These are phyloP conservation scores for Backusella morwellensis DNA, from an alignment of 192 early-diverging fungal species.

Conservation along the genomic window DNA sequence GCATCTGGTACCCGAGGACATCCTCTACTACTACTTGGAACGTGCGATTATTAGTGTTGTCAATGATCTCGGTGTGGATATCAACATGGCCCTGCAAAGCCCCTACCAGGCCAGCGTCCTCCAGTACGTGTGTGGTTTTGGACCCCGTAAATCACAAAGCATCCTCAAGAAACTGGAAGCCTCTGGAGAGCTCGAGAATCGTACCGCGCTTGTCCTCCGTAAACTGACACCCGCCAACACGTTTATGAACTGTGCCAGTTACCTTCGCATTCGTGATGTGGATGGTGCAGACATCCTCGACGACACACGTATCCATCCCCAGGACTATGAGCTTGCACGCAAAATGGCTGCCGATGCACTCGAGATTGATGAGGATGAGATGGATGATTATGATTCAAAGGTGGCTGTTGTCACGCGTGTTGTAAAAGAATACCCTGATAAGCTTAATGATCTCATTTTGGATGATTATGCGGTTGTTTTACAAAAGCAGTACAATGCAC, in stretches of 20 bases:
- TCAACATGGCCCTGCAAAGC: slow-evolving; percentile 72
- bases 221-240: slow-evolving; percentile 66
- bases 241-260: slow-evolving; percentile 93
- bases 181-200: slow-evolving; percentile 52
- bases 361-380: slow-evolving; percentile 80
- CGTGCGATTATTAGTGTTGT: slow-evolving; percentile 88
- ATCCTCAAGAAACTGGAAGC: slow-evolving; percentile 65
- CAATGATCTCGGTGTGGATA: slow-evolving; percentile 83
- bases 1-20: slow-evolving; percentile 64
- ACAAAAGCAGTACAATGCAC: slow-evolving; percentile 65
- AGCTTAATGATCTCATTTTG: slow-evolving; percentile 82
- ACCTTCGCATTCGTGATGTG: slow-evolving; percentile 76
- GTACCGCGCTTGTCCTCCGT: slow-evolving; percentile 68
- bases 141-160: slow-evolving; percentile 87
- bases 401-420: slow-evolving; percentile 79
- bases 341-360: slow-evolving; percentile 97
- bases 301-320: slow-evolving; percentile 92
- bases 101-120: slow-evolving; percentile 71
- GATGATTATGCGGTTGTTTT: slow-evolving; percentile 91
- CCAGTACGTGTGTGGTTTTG: slow-evolving; percentile 90
- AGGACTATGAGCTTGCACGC: slow-evolving; percentile 92
- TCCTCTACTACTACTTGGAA: slow-evolving; percentile 67
- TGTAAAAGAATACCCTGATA: slow-evolving; percentile 71
- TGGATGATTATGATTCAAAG: slow-evolving; percentile 67
- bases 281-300: slow-evolving; percentile 80